These are phyloP conservation scores for Xylaria nigripes DNA, from an alignment of 495 filamentous ascomycete genomes.

Conservation along the genomic window DNA sequence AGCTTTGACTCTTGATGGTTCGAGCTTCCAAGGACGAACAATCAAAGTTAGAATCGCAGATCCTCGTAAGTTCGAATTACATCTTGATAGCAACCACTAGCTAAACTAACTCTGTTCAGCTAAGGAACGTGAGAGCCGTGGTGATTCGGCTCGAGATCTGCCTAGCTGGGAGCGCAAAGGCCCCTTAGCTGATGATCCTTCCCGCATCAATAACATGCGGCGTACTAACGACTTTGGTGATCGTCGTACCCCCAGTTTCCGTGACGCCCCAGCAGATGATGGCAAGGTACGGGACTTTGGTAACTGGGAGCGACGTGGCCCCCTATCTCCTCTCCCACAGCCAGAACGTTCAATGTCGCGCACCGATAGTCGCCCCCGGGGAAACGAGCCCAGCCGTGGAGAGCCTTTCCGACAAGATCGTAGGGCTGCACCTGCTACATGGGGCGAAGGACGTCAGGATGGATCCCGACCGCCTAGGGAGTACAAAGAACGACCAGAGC, in stretches of 20 bases:
- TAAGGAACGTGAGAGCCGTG: constrained; percentile 53
- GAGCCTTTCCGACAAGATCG: constrained; percentile 49
- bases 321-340: constrained; percentile 62
- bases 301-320: constrained; percentile 94
- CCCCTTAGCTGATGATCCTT: constrained; percentile 67
- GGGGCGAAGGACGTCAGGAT: constrained; percentile 79
- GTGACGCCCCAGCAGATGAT: constrained; percentile 49
- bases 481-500: constrained; percentile 67
- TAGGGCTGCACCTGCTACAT: constrained; percentile 62
- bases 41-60: constrained; percentile 66
- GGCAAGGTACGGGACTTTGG: constrained; percentile 78
- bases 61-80: constrained; percentile 30
- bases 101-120: constrained; percentile 43
- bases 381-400: constrained; percentile 50
- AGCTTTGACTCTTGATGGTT: constrained; percentile 72
- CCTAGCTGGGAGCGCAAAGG: constrained; percentile 86
- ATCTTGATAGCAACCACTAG: background rate
- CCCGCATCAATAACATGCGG: constrained; percentile 44
- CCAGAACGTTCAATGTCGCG: constrained; percentile 47
- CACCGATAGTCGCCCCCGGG: constrained; percentile 62
- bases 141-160: constrained; percentile 52
- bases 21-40: constrained; percentile 72
- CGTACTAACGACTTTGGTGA: constrained; percentile 39
- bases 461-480: constrained; percentile 78
- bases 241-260: constrained; percentile 26